These are phyloP conservation scores for Didymella pinodella DNA, from an alignment of 2,329 filamentous ascomycete species.

Conservation along the genomic window DNA sequence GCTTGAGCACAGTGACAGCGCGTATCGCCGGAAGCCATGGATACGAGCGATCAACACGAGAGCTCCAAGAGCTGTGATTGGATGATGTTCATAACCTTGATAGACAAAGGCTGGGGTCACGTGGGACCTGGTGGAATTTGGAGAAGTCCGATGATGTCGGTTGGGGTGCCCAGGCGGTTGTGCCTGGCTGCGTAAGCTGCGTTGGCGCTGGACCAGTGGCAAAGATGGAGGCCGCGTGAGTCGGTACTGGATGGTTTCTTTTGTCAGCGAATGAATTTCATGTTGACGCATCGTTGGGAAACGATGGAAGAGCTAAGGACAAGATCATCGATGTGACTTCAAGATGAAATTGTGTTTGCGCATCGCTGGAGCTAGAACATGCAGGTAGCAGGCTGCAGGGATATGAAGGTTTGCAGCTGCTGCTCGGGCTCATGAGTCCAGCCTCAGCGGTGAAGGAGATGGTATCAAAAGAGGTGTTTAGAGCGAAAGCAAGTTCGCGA, in stretches of 20 bases:
- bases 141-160: background rate
- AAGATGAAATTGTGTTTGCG: background rate
- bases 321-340: background rate
- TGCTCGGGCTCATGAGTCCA: background rate
- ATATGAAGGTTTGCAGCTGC: conserved; percentile 1
- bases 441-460: background rate
- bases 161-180: background rate
- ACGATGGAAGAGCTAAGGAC: background rate
- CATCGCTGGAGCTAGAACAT: background rate
- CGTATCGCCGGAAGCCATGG: conserved; percentile 2
- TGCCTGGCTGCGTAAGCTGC: conserved; percentile 7
- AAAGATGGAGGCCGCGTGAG: conserved; percentile 3
- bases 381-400: background rate
- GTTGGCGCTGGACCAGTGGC: conserved; percentile 7
- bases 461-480: background rate
- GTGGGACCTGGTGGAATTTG: background rate
- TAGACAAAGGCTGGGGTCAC: background rate
- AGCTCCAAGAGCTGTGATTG: background rate
- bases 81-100: background rate
- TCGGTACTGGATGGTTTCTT: background rate
- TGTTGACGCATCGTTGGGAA: background rate
- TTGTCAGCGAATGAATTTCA: conserved; percentile 1
- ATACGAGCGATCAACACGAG: background rate
- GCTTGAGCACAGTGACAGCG: conserved; percentile 2
- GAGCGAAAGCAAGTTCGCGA: background rate